Conservation (phyloP, 2,329 filamentous ascomycete species). For the Scortechinia acanthostroma region DNA sequence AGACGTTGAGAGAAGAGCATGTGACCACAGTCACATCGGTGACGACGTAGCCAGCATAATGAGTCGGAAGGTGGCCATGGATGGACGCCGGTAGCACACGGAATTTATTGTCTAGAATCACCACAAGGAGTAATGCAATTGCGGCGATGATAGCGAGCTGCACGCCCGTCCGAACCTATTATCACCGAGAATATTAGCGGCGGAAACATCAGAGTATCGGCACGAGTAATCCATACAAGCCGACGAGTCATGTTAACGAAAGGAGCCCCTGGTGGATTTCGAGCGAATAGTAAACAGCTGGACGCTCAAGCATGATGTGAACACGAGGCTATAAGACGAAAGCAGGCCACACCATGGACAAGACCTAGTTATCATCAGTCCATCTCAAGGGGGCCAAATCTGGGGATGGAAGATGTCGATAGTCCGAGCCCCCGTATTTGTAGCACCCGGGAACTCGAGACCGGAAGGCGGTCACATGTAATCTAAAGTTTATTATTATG, state of each 20-base stretch:
- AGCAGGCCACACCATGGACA: neutral
- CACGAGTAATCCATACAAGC: neutral
- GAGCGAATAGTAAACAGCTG: neutral
- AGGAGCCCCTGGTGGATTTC: neutral
- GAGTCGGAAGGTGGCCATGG: constrained; percentile 61
- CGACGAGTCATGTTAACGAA: neutral
- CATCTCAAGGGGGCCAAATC: neutral
- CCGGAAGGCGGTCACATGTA: neutral
- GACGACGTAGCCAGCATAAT: constrained; percentile 63
- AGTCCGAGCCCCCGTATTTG: too few relatives aligned
- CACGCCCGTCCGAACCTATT: constrained; percentile 1
- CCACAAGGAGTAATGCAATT: constrained; percentile 46
- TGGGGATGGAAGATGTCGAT: too few relatives aligned
- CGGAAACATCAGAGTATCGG: neutral
- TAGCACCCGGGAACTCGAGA: too few relatives aligned
- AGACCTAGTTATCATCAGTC: neutral
- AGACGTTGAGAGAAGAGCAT: constrained; percentile 53
- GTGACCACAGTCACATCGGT: constrained; percentile 63
- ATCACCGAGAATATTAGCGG: too few relatives aligned
- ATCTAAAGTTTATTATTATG: too few relatives aligned
- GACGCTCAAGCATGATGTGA: neutral
- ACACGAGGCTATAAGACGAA: neutral
- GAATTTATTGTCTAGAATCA: constrained; percentile 64
- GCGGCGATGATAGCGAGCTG: constrained; percentile 37
- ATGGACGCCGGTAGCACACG: constrained; percentile 62